phyloP scores from a whole-genome alignment of 768 basidiomycete genomes.

The Lentinus tigrinus region DNA sequence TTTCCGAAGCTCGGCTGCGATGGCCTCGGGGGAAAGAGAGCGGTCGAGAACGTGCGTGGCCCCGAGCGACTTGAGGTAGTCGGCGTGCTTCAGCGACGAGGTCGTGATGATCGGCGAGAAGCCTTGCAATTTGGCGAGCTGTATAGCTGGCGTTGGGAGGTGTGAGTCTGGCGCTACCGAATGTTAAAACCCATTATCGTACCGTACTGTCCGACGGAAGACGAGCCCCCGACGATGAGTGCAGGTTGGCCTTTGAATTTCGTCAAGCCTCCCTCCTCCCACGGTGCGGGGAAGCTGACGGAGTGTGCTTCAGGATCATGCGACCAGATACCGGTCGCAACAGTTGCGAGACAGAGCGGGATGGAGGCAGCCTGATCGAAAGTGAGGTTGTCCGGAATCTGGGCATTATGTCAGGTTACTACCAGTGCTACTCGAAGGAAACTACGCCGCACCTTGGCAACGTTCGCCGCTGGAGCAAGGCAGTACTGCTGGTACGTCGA shows the following conservation, averaged over 20 bases:
- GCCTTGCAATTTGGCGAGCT: no score
- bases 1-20: background rate
- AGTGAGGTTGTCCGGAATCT: conserved; percentile 38
- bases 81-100: conserved; percentile 3
- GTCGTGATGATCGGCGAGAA: conserved; percentile 21
- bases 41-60: conserved; percentile 28
- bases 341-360: conserved; percentile 39
- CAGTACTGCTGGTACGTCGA: conserved; percentile 30
- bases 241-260: conserved; percentile 26
- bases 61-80: conserved; percentile 20
- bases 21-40: background rate
- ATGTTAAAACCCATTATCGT: no score
- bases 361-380: conserved; percentile 43
- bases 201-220: conserved; percentile 28
- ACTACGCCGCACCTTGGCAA: conserved; percentile 20
- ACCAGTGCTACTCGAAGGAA: no score
- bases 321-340: conserved; percentile 36
- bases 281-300: conserved; percentile 18
- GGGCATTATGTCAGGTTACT: background rate
- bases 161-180: no score
- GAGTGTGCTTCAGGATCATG: conserved; percentile 5
- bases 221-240: conserved; percentile 27
- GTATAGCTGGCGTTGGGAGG: no score
- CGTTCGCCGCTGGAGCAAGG: conserved; percentile 25
- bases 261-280: conserved; percentile 24